phyloP scores from a whole-genome alignment of 169 alveolate species.

The Cryptosporidium baileyi region DNA sequence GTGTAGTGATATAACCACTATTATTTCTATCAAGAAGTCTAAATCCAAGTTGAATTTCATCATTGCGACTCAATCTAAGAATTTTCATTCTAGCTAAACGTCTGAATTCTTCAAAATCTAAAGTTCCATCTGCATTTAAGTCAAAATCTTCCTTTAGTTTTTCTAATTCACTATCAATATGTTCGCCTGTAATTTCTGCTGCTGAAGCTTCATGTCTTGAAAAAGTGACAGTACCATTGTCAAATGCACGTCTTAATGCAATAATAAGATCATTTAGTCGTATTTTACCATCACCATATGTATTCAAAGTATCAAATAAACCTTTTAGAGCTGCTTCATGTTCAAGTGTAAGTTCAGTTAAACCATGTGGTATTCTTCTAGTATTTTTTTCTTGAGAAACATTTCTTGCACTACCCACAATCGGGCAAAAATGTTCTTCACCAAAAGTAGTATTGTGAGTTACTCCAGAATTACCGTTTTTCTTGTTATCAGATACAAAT shows the following conservation, averaged over 20 bases:
- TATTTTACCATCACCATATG: slow-evolving; percentile 54
- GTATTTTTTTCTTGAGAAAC: not conserved
- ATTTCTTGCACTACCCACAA: slow-evolving; percentile 23
- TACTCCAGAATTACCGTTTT: not conserved
- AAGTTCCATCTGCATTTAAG: slow-evolving; percentile 39
- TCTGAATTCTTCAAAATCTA: slow-evolving; percentile 63
- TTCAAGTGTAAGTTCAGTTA: slow-evolving; percentile 51
- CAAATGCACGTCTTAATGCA: slow-evolving; percentile 66
- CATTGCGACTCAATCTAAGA: slow-evolving; percentile 57
- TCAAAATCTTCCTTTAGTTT: slow-evolving; percentile 58
- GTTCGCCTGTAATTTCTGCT: slow-evolving; percentile 66
- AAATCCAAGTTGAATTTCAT: slow-evolving; percentile 57
- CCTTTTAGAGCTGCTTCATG: slow-evolving; percentile 66
- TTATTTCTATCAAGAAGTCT: slow-evolving; percentile 57
- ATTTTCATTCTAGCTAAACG: slow-evolving; percentile 66
- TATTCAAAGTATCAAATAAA: slow-evolving; percentile 52
- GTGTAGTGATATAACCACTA: slow-evolving; percentile 58
- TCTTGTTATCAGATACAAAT: not conserved
- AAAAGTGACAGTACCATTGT: slow-evolving; percentile 63
- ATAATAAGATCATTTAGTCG: slow-evolving; percentile 33
- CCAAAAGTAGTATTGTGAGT: not conserved
- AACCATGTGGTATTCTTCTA: slow-evolving; percentile 64
- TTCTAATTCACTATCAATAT: slow-evolving; percentile 59
- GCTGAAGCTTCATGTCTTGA: slow-evolving; percentile 68
- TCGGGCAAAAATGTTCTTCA: slow-evolving; percentile 28